Percentiles rank a stretch among this genome's conserved stretches.
Conservation (phyloP, 768 basidiomycete genomes). For the Melanogaster broomeanus region DNA sequence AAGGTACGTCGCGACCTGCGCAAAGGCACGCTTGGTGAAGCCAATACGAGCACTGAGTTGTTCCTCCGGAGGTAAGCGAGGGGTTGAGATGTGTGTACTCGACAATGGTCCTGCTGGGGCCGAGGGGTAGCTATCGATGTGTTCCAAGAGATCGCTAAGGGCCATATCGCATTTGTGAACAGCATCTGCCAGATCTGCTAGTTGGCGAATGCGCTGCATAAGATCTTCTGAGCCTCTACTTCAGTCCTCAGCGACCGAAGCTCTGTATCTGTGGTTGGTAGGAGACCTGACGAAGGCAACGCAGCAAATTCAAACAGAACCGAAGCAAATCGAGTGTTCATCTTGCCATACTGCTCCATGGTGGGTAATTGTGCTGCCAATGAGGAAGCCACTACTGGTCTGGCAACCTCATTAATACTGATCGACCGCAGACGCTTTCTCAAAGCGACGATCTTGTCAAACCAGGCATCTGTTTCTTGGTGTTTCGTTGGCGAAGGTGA, state of each 20-base stretch:
- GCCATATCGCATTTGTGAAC: slow-evolving; percentile 67
- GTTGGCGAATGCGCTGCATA: slow-evolving; percentile 50
- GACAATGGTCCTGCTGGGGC: slow-evolving; percentile 52
- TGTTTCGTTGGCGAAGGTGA: slow-evolving; percentile 34
- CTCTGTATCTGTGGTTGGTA: slow-evolving; percentile 52
- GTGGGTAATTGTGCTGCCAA: slow-evolving; percentile 52
- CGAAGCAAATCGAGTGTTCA: slow-evolving; percentile 47
- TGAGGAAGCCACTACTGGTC: slow-evolving; percentile 37
- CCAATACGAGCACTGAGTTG: slow-evolving; percentile 63
- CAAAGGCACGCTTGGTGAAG: slow-evolving; percentile 60
- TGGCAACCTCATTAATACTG: slow-evolving; percentile 54
- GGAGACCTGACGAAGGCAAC: slow-evolving; percentile 46
- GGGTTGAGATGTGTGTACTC: slow-evolving; percentile 47
- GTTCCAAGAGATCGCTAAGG: slow-evolving; percentile 82
- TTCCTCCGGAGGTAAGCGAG: slow-evolving; percentile 56
- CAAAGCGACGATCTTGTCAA: slow-evolving; percentile 50
- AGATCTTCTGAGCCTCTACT: slow-evolving; percentile 50
- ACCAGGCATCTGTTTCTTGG: slow-evolving; percentile 46
- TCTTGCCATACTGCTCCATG: slow-evolving; percentile 44
- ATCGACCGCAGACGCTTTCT: slow-evolving; percentile 64
- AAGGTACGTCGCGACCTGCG: slow-evolving; percentile 45
- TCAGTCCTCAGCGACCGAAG: slow-evolving; percentile 63
- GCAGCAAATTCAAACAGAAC: slow-evolving; percentile 47
- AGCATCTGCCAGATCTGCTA: slow-evolving; percentile 54
- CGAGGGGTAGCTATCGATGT: slow-evolving; percentile 82